A percentile compares a stretch with the other conserved stretches of the same genome.
These are phyloP conservation scores for Sanghuangporus weigelae DNA, from an alignment of 1,284 basidiomycete genomes.

Conservation along the genomic window DNA sequence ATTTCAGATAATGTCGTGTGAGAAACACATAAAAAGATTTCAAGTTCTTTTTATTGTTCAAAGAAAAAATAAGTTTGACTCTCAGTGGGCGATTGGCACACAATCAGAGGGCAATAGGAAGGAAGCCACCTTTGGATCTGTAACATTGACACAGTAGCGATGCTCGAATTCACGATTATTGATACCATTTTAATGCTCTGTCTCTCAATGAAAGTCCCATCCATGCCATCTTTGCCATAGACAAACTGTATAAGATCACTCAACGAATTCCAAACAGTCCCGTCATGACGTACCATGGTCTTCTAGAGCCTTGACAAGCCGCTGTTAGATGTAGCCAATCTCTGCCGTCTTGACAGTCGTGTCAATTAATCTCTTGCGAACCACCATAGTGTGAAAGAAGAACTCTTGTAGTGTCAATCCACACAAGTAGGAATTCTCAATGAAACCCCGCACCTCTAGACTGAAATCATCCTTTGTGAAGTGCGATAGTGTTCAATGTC, in stretches of 20 bases:
- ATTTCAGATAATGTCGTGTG: too few species aligned
- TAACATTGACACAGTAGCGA: too few species aligned
- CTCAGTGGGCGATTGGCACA: too few species aligned
- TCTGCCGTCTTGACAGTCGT: conserved; percentile 99
- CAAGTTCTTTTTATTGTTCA: too few species aligned
- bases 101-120: conserved; percentile 77
- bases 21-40: too few species aligned
- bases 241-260: conserved; percentile 97
- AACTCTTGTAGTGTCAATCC: conserved; percentile 98
- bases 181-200: too few species aligned
- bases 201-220: too few species aligned
- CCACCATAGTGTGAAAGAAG: conserved; percentile 99
- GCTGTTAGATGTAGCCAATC: conserved; percentile 98
- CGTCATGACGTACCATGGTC: conserved; percentile 97
- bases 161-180: too few species aligned
- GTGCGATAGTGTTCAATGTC: conserved; percentile 92
- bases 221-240: too few species aligned
- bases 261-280: conserved; percentile 94
- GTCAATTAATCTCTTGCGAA: too few species aligned
- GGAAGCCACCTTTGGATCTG: conserved; percentile 73
- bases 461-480: conserved; percentile 99
- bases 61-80: too few species aligned
- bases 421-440: conserved; percentile 99
- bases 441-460: conserved; percentile 95
- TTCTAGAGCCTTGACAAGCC: conserved; percentile 96